Conservation (phyloP, 2,329 filamentous ascomycete species). For the Samsoniella hepiali region DNA sequence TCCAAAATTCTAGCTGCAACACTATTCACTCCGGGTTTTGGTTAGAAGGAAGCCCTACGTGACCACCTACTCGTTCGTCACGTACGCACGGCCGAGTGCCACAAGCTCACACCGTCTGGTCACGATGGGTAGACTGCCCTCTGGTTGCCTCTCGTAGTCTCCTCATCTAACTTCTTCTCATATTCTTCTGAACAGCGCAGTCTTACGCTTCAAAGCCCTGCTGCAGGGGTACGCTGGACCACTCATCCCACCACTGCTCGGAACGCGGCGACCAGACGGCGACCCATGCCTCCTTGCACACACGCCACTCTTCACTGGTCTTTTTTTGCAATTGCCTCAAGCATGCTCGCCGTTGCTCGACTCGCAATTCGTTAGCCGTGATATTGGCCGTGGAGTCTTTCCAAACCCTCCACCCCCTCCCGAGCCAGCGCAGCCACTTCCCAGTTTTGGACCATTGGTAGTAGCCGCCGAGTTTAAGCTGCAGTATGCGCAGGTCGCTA, state of each 20-base stretch:
- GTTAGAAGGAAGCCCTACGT: background rate
- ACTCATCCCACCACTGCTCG: conserved; percentile 4
- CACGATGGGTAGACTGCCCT: too few species aligned
- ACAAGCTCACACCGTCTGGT: too few species aligned
- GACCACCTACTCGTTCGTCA: too few species aligned
- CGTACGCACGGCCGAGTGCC: too few species aligned
- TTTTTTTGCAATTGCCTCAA: background rate
- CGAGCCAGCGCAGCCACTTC: background rate
- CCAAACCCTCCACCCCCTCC: background rate
- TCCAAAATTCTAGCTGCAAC: too few species aligned
- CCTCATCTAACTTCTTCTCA: too few species aligned
- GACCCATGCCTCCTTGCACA: background rate
- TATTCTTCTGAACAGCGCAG: too few species aligned
- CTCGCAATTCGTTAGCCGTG: background rate
- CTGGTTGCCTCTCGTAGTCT: too few species aligned
- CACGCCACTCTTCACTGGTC: background rate
- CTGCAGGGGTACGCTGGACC: background rate
- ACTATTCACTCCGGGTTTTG: too few species aligned
- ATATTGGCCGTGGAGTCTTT: background rate
- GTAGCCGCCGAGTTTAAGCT: background rate
- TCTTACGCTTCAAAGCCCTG: background rate
- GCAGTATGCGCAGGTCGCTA: background rate
- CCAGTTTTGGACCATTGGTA: background rate
- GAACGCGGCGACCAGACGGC: background rate
- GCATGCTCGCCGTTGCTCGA: background rate